A percentile compares a stretch with the other conserved stretches of the same genome.
These are phyloP conservation scores for Salvia splendens DNA, from an alignment of 257 asterid species.

Conservation along the genomic window DNA sequence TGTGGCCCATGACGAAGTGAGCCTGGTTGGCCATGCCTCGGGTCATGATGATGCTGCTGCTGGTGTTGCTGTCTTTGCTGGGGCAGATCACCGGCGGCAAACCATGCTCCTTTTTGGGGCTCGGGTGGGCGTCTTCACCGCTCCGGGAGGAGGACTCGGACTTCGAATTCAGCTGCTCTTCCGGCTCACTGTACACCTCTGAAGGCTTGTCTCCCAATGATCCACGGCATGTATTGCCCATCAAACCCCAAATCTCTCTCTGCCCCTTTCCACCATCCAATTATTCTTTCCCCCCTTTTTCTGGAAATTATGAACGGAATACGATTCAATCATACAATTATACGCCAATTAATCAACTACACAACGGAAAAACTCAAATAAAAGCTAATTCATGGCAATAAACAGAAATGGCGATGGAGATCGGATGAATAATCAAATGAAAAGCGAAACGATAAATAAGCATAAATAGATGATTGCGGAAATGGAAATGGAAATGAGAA, in stretches of 20 bases:
- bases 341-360: not conserved
- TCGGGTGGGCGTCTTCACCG: conserved; percentile 37
- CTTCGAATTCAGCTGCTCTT: conserved; percentile 53
- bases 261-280: conserved; percentile 35
- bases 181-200: conserved; percentile 63
- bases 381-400: not conserved
- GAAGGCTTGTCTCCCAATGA: conserved; percentile 66
- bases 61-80: conserved; percentile 42
- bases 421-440: not conserved
- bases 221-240: conserved; percentile 99
- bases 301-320: conserved; percentile 23
- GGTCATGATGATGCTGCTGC: conserved; percentile 42
- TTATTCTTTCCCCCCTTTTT: conserved; percentile 24
- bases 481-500: conserved; percentile 13
- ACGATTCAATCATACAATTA: not conserved
- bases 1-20: conserved; percentile 70
- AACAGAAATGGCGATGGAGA: not conserved
- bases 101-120: conserved; percentile 38
- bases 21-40: conserved; percentile 60
- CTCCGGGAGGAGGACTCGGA: conserved; percentile 44
- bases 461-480: conserved; percentile 20
- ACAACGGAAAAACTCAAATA: not conserved
- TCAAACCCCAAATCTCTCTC: conserved; percentile 50
- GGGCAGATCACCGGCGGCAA: conserved; percentile 43
- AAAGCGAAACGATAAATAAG: conserved; percentile 7